phyloP scores from a whole-genome alignment of 129 eudicot species.

The Flaveria robusta region DNA sequence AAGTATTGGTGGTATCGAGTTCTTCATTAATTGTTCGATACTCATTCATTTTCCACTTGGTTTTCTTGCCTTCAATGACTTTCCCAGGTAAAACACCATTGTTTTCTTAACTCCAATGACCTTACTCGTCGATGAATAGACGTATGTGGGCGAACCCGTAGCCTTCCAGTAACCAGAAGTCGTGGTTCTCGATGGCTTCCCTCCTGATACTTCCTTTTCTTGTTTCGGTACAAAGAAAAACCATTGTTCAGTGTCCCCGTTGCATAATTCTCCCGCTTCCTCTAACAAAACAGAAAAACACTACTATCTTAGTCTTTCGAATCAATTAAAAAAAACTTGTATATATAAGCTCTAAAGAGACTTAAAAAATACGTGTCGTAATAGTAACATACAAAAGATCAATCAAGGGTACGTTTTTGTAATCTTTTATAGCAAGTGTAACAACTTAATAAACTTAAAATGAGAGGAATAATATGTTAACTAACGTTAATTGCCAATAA shows the following conservation, averaged over 20 bases:
- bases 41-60: conserved; percentile 82
- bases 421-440: neutral
- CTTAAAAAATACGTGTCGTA: neutral
- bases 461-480: neutral
- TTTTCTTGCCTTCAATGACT: conserved; percentile 57
- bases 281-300: conserved; percentile 25
- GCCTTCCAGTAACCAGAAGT: conserved; percentile 75
- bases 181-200: conserved; percentile 64
- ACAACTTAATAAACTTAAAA: neutral
- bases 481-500: neutral
- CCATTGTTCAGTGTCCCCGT: conserved; percentile 65
- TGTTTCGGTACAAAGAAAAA: conserved; percentile 69
- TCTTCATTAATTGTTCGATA: conserved; percentile 45
- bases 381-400: neutral
- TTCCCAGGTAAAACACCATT: conserved; percentile 78
- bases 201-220: conserved; percentile 68
- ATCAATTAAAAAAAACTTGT: neutral
- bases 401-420: neutral
- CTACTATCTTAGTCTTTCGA: neutral
- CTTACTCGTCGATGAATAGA: conserved; percentile 47
- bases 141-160: conserved; percentile 66
- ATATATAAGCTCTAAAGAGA: neutral
- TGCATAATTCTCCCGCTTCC: conserved; percentile 51
- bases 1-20: conserved; percentile 25
- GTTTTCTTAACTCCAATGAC: conserved; percentile 66